Evolutionary conservation across 176 grass and related monocot species (phyloP).

Genomic region (Rhipidocladum racemiflorum): DNA sequence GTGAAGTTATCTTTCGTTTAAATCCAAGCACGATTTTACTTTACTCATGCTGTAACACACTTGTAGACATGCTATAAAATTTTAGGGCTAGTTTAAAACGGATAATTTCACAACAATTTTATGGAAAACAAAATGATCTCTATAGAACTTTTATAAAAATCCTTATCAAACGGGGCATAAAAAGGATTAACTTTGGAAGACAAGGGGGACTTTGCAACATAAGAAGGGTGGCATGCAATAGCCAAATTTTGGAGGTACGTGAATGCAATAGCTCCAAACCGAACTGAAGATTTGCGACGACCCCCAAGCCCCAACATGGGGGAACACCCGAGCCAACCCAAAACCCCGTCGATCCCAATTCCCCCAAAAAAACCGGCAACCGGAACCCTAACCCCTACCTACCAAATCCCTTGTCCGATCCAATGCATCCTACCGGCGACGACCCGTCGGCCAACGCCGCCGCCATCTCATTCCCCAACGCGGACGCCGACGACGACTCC

Average conservation of each 20-base stretch:
- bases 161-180: too few species aligned
- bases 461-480: conserved; percentile 39
- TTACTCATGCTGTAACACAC: too few species aligned
- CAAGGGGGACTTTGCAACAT: neutral
- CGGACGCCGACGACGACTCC: conserved; percentile 43
- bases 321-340: conserved; percentile 18
- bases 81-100: too few species aligned
- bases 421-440: conserved; percentile 42
- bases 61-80: too few species aligned
- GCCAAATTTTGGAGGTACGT: neutral
- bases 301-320: conserved; percentile 10
- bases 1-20: too few species aligned
- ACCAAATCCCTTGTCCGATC: conserved; percentile 24
- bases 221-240: neutral
- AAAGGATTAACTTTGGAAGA: too few species aligned
- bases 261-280: neutral
- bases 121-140: too few species aligned
- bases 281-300: neutral
- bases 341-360: conserved; percentile 26
- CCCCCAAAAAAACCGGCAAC: conserved; percentile 20
- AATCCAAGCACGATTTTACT: too few species aligned
- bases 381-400: conserved; percentile 10
- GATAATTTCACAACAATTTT: too few species aligned
- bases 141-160: too few species aligned
- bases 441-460: conserved; percentile 20